phyloP scores from a whole-genome alignment of 345 rosid species.

The Geranium rotundifolium region DNA sequence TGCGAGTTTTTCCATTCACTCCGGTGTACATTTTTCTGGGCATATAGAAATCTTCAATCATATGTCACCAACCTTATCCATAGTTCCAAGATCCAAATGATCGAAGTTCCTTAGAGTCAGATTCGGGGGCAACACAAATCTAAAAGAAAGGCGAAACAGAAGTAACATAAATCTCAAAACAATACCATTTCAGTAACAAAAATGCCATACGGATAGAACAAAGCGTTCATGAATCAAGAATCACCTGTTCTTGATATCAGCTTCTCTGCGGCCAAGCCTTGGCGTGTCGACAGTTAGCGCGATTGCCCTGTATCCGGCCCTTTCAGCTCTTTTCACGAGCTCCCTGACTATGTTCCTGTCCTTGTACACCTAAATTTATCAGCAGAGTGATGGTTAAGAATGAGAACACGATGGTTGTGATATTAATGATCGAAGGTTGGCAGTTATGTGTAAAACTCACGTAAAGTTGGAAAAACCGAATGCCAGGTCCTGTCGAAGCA shows the following conservation, averaged over 20 bases:
- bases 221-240: no score
- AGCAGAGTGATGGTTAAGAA: no score
- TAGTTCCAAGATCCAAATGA: constrained; percentile 68
- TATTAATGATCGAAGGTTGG: no score
- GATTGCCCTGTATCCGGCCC: constrained; percentile 86
- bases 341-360: constrained; percentile 76
- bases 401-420: no score
- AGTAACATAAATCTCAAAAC: no score
- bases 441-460: constrained; percentile 32
- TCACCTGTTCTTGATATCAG: constrained; percentile 81
- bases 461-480: constrained; percentile 90
- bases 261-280: constrained; percentile 84
- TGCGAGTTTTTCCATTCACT: no score
- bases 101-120: constrained; percentile 82
- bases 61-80: constrained; percentile 37
- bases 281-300: constrained; percentile 92
- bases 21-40: no score
- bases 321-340: constrained; percentile 83
- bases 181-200: no score
- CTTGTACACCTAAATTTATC: constrained; percentile 44
- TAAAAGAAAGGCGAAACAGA: no score
- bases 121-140: constrained; percentile 61
- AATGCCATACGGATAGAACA: no score
- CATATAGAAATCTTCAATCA: no score
- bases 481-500: constrained; percentile 87